Percentiles rank a stretch among this genome's conserved stretches.
These are phyloP conservation scores for Glutinoglossum americanum DNA, from an alignment of 495 filamentous ascomycete genomes.

Conservation along the genomic window DNA sequence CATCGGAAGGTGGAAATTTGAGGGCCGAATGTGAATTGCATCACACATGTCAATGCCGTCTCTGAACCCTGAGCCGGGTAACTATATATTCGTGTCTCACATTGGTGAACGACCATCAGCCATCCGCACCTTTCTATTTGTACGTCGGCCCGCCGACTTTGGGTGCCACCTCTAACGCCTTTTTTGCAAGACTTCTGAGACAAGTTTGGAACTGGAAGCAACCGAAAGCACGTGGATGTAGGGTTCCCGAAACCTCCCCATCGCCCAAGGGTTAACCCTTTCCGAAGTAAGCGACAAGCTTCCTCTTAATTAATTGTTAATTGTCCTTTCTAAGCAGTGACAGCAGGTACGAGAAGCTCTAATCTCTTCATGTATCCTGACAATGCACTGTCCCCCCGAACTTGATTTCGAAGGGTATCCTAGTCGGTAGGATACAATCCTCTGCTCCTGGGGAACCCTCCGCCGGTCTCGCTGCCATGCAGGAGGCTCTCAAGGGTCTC, in stretches of 20 bases:
- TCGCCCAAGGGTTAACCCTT: neutral
- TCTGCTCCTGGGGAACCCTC: neutral
- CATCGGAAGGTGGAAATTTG: neutral
- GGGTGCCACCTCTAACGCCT: neutral
- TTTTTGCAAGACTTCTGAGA: neutral
- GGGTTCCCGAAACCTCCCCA: neutral
- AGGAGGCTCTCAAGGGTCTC: neutral
- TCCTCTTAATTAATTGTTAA: neutral
- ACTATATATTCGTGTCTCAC: neutral
- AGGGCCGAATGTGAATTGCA: no score
- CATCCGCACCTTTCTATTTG: neutral
- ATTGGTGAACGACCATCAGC: neutral
- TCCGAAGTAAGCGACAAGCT: neutral
- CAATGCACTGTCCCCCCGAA: neutral
- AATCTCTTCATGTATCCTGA: neutral
- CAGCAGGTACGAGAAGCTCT: neutral
- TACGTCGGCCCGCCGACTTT: neutral
- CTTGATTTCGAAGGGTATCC: neutral
- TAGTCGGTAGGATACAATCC: neutral
- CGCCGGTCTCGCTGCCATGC: neutral
- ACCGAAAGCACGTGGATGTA: neutral
- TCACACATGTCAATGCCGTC: no score
- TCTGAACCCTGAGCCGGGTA: neutral
- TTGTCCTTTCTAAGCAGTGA: neutral
- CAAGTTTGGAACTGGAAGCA: neutral